Conservation (phyloP, 345 rosid genomes). For the Abelmoschus esculentus region DNA sequence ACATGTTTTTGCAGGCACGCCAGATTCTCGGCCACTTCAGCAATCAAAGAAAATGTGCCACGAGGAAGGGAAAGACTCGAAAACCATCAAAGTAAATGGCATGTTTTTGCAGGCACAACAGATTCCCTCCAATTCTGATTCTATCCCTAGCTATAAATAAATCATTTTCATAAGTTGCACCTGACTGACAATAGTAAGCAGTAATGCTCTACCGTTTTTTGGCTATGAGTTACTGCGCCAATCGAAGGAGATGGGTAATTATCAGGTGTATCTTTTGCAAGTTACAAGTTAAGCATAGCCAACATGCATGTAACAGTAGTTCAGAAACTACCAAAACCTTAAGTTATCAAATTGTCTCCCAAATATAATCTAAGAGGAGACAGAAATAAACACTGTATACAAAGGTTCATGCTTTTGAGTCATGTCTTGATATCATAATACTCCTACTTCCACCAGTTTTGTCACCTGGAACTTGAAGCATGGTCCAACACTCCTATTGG, state of each 20-base stretch:
- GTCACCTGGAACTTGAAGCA: neutral
- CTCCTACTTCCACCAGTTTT: neutral
- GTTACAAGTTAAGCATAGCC: no score
- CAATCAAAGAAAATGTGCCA: constrained; percentile 62
- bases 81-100: neutral
- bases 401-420: neutral
- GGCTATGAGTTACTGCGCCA: no score
- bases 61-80: constrained; percentile 50
- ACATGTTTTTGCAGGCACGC: constrained; percentile 56
- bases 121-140: no score
- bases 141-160: no score
- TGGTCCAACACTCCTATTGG: neutral
- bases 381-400: neutral
- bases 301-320: no score
- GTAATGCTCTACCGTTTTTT: no score
- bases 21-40: constrained; percentile 90
- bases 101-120: no score
- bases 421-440: neutral
- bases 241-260: no score
- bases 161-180: no score
- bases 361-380: neutral
- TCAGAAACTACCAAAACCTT: neutral
- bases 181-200: no score
- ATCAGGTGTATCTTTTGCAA: no score
- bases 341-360: neutral